Evolutionary conservation across 257 asterid species (phyloP).

Genomic region (Cordia subcordata): DNA sequence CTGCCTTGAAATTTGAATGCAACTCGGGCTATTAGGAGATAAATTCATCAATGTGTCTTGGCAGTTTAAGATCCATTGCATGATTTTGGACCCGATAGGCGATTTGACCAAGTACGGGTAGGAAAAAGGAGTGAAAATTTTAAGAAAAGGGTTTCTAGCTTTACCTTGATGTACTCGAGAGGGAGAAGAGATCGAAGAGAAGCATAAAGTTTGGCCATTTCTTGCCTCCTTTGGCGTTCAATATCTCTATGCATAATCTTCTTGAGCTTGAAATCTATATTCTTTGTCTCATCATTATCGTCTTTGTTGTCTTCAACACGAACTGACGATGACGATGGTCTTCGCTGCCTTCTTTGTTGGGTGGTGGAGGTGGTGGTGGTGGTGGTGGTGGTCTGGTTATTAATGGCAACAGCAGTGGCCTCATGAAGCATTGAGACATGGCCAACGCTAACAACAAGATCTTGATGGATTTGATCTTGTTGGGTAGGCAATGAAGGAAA

Average conservation of each 20-base stretch:
- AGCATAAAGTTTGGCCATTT: conserved; percentile 32
- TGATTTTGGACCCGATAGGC: too few species aligned
- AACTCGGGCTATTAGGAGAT: too few species aligned
- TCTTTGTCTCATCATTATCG: not conserved
- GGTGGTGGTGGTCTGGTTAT: not conserved
- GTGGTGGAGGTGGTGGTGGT: not conserved
- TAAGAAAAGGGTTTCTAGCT: not conserved
- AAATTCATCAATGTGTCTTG: too few species aligned
- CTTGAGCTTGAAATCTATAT: conserved; percentile 7
- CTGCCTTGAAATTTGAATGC: too few species aligned
- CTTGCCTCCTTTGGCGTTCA: conserved; percentile 45
- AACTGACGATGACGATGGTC: not conserved
- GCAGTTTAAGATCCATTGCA: too few species aligned
- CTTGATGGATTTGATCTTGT: conserved; percentile 17
- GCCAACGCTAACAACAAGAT: conserved; percentile 3
- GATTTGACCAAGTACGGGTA: too few species aligned
- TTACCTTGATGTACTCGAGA: conserved; percentile 33
- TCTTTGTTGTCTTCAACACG: not conserved
- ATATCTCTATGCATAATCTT: conserved; percentile 25
- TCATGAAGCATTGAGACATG: conserved; percentile 6
- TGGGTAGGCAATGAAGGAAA: not conserved
- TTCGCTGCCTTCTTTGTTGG: not conserved
- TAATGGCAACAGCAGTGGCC: not conserved
- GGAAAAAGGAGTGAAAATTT: not conserved
- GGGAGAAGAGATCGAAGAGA: conserved; percentile 38